phyloP scores from a whole-genome alignment of 2,329 filamentous ascomycete genomes.

The Apiospora sp. region DNA sequence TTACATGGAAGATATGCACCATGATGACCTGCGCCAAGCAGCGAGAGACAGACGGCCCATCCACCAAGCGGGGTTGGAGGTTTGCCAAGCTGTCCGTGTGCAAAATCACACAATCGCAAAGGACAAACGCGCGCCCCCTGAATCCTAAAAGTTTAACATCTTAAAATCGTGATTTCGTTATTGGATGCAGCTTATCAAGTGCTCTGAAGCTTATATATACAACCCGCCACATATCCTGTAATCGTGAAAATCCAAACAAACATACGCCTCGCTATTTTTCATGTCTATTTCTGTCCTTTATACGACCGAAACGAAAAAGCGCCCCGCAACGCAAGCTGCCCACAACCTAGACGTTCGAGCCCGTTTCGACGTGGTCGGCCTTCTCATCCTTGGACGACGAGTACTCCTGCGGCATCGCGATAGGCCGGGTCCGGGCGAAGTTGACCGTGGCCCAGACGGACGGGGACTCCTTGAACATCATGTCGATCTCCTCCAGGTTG shows the following conservation, averaged over 20 bases:
- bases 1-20: neutral
- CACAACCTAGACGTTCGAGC: neutral
- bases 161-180: neutral
- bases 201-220: neutral
- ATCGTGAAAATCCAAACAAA: neutral
- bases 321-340: neutral
- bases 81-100: neutral
- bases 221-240: neutral
- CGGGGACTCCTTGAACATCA: slow-evolving; percentile 51
- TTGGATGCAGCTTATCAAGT: neutral
- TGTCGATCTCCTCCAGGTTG: slow-evolving; percentile 55
- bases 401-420: slow-evolving; percentile 43
- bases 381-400: slow-evolving; percentile 36
- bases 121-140: neutral
- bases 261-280: slow-evolving; percentile 4
- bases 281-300: neutral
- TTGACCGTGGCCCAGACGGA: slow-evolving; percentile 46
- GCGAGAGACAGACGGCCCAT: neutral
- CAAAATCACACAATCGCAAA: neutral
- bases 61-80: neutral
- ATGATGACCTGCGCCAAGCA: slow-evolving; percentile 10
- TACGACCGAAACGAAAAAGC: neutral
- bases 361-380: slow-evolving; percentile 29
- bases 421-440: slow-evolving; percentile 46
- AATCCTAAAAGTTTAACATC: neutral